Conservation (phyloP, 1,284 basidiomycete species). For the Boletus mariae region DNA sequence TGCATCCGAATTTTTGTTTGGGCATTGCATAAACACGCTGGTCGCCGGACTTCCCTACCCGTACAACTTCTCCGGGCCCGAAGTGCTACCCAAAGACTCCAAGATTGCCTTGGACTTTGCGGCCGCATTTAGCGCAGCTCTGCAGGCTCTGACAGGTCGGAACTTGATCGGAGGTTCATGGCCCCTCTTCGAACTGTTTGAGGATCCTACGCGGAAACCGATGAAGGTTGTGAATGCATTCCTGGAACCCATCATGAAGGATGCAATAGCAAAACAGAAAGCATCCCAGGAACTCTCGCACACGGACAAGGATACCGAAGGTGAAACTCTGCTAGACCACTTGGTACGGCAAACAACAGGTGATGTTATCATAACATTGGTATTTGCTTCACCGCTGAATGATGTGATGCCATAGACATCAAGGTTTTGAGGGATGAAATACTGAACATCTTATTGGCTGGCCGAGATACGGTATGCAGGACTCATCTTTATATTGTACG, state of each 20-base stretch:
- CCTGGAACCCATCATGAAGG: slow-evolving; percentile 34
- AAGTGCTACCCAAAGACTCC: background rate
- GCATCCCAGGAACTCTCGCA: slow-evolving; percentile 19
- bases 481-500: slow-evolving; percentile 4
- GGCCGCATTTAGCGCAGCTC: slow-evolving; percentile 34
- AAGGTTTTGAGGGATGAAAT: slow-evolving; percentile 38
- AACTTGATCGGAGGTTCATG: slow-evolving; percentile 35
- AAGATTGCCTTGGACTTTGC: slow-evolving; percentile 33
- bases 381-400: slow-evolving; percentile 36
- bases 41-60: slow-evolving; percentile 31
- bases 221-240: slow-evolving; percentile 41
- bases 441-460: slow-evolving; percentile 42
- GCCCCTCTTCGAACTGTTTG: slow-evolving; percentile 39
- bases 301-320: slow-evolving; percentile 27
- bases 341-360: slow-evolving; percentile 49
- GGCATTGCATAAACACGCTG: slow-evolving; percentile 34
- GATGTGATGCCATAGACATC: slow-evolving; percentile 30
- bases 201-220: slow-evolving; percentile 30
- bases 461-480: slow-evolving; percentile 39
- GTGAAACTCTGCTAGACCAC: slow-evolving; percentile 49
- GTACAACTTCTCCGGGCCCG: slow-evolving; percentile 11
- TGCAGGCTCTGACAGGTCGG: slow-evolving; percentile 31
- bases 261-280: slow-evolving; percentile 30
- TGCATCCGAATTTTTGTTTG: slow-evolving; percentile 42
- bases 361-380: slow-evolving; percentile 17